These are phyloP conservation scores for Diaporthe sp. DNA, from an alignment of 2,329 filamentous ascomycete genomes.

Conservation along the genomic window DNA sequence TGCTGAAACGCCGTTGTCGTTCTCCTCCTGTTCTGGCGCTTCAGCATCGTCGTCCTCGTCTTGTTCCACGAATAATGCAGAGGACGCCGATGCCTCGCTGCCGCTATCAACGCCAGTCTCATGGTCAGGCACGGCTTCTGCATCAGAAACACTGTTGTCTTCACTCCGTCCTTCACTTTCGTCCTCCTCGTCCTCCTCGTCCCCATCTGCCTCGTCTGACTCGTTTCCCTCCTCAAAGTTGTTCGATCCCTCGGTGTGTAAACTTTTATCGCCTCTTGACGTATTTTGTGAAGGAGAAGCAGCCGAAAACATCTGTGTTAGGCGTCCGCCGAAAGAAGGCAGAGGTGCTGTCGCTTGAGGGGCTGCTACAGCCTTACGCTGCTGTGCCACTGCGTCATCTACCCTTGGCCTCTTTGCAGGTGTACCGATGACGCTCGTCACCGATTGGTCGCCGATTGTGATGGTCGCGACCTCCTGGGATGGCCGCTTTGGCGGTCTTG, in stretches of 20 bases:
- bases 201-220: conserved; percentile 38
- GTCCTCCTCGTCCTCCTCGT: conserved; percentile 45
- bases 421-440: conserved; percentile 75
- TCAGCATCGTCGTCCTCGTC: neutral
- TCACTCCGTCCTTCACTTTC: conserved; percentile 48
- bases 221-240: conserved; percentile 36
- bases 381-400: conserved; percentile 52
- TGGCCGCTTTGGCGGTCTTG: conserved; percentile 64
- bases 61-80: conserved; percentile 38
- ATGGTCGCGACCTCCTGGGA: conserved; percentile 78
- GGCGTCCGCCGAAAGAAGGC: conserved; percentile 59
- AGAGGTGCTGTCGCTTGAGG: conserved; percentile 46
- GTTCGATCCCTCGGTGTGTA: conserved; percentile 41
- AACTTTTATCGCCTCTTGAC: conserved; percentile 41
- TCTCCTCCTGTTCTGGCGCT: conserved; percentile 24
- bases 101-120: conserved; percentile 14
- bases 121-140: conserved; percentile 4
- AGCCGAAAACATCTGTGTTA: conserved; percentile 61
- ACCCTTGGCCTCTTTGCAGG: conserved; percentile 62
- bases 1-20: neutral
- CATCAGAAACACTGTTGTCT: conserved; percentile 39
- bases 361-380: conserved; percentile 49
- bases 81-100: conserved; percentile 8
- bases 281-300: conserved; percentile 46
- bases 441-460: conserved; percentile 78